A percentile compares a stretch with the other conserved stretches of the same genome.
Evolutionary conservation across 768 basidiomycete species (phyloP).

Genomic region (Lentinula aciculospora): DNA sequence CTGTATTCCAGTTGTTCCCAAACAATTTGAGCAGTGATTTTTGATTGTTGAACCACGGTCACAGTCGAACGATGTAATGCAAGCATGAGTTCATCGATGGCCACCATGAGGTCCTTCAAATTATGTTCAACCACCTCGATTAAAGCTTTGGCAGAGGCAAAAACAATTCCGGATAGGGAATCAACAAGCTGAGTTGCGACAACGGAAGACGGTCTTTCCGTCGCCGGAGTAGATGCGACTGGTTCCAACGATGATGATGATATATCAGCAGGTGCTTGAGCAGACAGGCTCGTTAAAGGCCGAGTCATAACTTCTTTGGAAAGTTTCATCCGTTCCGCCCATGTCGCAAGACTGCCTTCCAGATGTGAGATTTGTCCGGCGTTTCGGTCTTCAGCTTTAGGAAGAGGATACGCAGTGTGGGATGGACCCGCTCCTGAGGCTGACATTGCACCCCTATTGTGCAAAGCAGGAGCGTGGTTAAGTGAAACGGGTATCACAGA

Average conservation of each 20-base stretch:
- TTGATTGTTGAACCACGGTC: constrained; percentile 38
- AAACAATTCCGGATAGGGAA: constrained; percentile 44
- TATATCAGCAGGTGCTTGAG: constrained; percentile 2
- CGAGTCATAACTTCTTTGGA: constrained; percentile 29
- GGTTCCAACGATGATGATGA: constrained; percentile 14
- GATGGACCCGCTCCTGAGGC: constrained; percentile 11
- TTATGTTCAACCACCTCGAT: constrained; percentile 43
- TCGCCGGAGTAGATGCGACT: constrained; percentile 9
- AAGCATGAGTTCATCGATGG: constrained; percentile 50
- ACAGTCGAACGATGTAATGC: constrained; percentile 47
- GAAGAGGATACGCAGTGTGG: constrained; percentile 23
- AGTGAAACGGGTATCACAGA: neutral
- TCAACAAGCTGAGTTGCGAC: constrained; percentile 36
- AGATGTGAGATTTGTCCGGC: constrained; percentile 18
- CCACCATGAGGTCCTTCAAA: constrained; percentile 50
- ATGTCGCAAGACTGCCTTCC: constrained; percentile 14
- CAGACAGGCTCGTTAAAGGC: constrained; percentile 21
- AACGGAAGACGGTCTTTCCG: constrained; percentile 19
- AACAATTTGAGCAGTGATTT: constrained; percentile 38
- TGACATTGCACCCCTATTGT: constrained; percentile 13
- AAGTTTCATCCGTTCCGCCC: constrained; percentile 18
- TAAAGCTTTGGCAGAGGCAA: constrained; percentile 38
- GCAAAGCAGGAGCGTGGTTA: neutral
- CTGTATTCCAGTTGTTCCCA: constrained; percentile 40
- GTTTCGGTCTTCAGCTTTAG: constrained; percentile 7